These are phyloP conservation scores for Petrea volubilis DNA, from an alignment of 257 asterid genomes.

Conservation along the genomic window DNA sequence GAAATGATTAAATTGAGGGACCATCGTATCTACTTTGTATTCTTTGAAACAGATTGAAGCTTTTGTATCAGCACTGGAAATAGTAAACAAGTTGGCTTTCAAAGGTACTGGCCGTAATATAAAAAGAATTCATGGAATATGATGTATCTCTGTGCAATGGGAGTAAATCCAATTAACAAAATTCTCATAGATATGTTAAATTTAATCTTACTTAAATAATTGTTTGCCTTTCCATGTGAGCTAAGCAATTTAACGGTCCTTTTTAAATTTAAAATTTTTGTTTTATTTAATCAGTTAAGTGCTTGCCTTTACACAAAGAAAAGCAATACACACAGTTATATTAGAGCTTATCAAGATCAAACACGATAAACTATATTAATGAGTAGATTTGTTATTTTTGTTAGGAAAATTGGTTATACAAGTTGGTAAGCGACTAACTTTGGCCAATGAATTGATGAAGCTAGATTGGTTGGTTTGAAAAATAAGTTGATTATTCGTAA, in stretches of 20 bases:
- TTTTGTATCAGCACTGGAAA: neutral
- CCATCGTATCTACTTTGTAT: neutral
- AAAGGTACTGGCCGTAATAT: too few relatives aligned
- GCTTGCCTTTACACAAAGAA: conserved; percentile 4
- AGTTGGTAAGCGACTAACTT: too few relatives aligned
- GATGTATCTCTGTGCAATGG: neutral
- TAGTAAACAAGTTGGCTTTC: neutral
- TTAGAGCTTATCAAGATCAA: neutral
- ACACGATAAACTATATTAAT: neutral
- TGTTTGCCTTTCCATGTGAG: neutral
- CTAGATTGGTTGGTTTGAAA: too few relatives aligned
- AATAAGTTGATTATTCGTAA: too few relatives aligned
- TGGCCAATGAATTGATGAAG: too few relatives aligned
- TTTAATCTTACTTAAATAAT: neutral
- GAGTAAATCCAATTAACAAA: neutral
- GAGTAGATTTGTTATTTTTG: too few relatives aligned
- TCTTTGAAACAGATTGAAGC: neutral
- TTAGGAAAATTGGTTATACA: too few relatives aligned
- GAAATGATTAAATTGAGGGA: neutral
- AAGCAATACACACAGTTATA: neutral
- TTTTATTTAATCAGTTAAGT: neutral
- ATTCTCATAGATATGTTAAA: neutral
- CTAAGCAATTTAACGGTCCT: neutral
- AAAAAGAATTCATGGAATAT: neutral
- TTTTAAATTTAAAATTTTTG: neutral